These are phyloP conservation scores for Mucor irregularis DNA, from an alignment of 371 early-diverging fungal genomes.

Conservation along the genomic window DNA sequence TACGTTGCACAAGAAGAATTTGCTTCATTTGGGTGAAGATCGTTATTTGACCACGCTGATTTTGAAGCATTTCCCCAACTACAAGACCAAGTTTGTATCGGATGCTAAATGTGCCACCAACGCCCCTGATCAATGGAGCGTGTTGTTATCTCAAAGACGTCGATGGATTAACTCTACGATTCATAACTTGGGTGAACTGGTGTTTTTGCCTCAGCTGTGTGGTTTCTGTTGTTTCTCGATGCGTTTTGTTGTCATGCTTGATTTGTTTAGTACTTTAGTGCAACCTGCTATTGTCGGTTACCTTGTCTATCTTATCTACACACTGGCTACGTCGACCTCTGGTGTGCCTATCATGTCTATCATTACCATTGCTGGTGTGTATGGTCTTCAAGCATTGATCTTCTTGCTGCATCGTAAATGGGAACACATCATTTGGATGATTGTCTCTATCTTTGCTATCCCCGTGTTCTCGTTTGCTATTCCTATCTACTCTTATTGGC, in stretches of 20 bases:
- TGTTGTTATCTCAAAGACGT: conserved; percentile 95
- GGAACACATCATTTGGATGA: conserved; percentile 95
- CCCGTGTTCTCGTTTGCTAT: conserved; percentile 79
- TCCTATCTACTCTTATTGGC: conserved; percentile 90
- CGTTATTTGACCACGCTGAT: conserved; percentile 97
- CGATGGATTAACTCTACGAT: conserved; percentile 99
- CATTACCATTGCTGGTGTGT: conserved; percentile 70
- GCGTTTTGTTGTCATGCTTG: conserved; percentile 95
- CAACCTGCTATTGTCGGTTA: conserved; percentile 90
- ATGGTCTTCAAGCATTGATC: conserved; percentile 80
- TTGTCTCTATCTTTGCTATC: conserved; percentile 83
- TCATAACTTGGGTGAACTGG: conserved; percentile 92
- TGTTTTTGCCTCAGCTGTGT: conserved; percentile 84
- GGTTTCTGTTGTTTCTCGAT: conserved; percentile 97
- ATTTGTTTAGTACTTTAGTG: conserved; percentile 87
- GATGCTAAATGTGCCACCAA: conserved; percentile 95
- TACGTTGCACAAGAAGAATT: conserved; percentile 96
- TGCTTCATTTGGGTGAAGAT: conserved; percentile 84
- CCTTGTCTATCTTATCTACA: conserved; percentile 68
- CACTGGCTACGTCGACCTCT: conserved; percentile 33
- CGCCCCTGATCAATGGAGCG: conserved; percentile 94
- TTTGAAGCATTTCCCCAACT: conserved; percentile 97
- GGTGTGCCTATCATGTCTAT: conserved; percentile 57
- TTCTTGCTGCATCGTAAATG: conserved; percentile 81
- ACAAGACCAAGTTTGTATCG: conserved; percentile 95